Base-by-base conservation (phyloP, 306 rosid genomes). In the Luffa acutangula region DNA sequence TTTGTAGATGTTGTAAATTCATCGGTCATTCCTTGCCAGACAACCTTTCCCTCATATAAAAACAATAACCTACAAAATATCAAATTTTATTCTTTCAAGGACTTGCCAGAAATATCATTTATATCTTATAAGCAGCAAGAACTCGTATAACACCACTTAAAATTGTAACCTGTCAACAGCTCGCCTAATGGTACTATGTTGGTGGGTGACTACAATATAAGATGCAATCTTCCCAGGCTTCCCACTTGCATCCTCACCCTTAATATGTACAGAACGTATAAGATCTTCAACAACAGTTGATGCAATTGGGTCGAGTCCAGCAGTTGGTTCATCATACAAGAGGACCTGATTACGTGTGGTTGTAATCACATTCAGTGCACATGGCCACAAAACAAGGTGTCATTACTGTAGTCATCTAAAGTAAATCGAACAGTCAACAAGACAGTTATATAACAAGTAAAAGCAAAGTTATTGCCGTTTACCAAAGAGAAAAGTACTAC, bases 261-360 rank as follows among this genome's bases (percentile, higher is more conserved):
- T 89, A 56, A 90, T 82, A 82, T 96, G 99, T 58, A 93, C 93
- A 57, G 96, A 96, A 82, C 97, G 97, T 81, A 96, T 96, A 77
- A 96, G 89, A 89, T 96, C 98, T 87, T 96, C 99, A 53, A 96
- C 98, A 57, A 96, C 99, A 21, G 99, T 96, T 57, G 99, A 96
- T 86, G 99, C 99, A 83, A 96, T 96, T 37, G 99, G 99, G 88
- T 96, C 99, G 62, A 96, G 98, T 78, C 99, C 99, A 78, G 98
- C 99, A 9, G 97, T 96, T 63, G 99, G 99, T 85, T 96, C 99
- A 54, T 93, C 99, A 67, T 93, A 96, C 84, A 96, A 84, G 65
- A 96, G 94, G 58, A 96, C 98, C 98, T 96, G 84, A 63, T 72
- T 81, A 82, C 72, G 33, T 2, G 14, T 43, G 74, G 41, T 56